These are phyloP conservation scores for Papiliotrema nemorosa DNA, from an alignment of 1,284 basidiomycete genomes.

Conservation along the genomic window DNA sequence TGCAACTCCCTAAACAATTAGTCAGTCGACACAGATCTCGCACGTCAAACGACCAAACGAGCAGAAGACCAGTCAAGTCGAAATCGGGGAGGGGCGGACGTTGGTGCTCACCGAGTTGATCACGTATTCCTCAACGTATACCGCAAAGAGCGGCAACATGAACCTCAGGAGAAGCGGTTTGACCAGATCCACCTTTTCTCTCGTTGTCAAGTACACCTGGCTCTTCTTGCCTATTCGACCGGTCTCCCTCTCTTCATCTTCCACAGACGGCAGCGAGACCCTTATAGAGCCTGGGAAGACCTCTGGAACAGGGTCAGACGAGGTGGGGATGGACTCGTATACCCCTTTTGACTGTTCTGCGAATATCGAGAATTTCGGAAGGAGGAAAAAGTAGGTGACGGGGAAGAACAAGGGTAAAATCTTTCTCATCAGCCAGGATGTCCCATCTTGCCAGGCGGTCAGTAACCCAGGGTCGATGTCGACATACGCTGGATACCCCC, in stretches of 20 bases:
- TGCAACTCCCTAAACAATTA: conserved; percentile 77
- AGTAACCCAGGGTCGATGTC: not conserved
- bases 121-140: conserved; percentile 78
- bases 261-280: not conserved
- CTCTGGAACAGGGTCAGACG: conserved; percentile 52
- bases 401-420: conserved; percentile 73
- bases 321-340: conserved; percentile 34
- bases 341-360: not conserved
- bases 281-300: not conserved
- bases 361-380: conserved; percentile 54
- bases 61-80: conserved; percentile 9
- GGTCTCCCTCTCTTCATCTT: not conserved
- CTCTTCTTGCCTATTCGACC: not conserved
- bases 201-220: conserved; percentile 51
- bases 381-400: conserved; percentile 66
- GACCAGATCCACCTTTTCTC: conserved; percentile 73
- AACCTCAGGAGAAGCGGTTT: conserved; percentile 69
- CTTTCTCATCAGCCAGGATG: conserved; percentile 48
- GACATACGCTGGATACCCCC: conserved; percentile 59
- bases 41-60: conserved; percentile 3
- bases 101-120: conserved; percentile 71
- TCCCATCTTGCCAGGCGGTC: not conserved
- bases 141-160: conserved; percentile 52
- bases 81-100: not conserved
- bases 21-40: too few relatives aligned